A percentile compares a stretch with the other conserved stretches of the same genome.
Evolutionary conservation across 495 filamentous ascomycete genomes (phyloP).

Genomic region (Lophium mytilinum): DNA sequence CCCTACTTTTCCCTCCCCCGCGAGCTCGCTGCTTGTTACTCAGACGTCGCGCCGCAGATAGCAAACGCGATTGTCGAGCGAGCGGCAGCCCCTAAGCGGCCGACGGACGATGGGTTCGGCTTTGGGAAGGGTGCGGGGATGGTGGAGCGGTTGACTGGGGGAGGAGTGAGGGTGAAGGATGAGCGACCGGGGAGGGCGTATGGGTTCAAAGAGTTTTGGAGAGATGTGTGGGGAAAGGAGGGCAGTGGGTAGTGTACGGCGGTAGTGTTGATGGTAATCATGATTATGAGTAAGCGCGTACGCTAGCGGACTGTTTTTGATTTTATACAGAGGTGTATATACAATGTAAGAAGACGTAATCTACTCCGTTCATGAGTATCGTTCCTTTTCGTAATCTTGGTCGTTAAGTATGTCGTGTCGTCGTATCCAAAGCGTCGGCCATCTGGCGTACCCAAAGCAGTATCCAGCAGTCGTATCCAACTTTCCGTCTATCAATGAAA

Average conservation of each 20-base stretch:
- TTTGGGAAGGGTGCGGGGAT: conserved; percentile 35
- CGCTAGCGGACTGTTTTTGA: too few species aligned
- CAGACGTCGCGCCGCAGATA: conserved; percentile 72
- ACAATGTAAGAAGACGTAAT: too few species aligned
- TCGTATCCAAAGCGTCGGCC: too few species aligned
- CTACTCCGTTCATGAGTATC: too few species aligned
- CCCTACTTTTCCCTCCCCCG: conserved; percentile 81
- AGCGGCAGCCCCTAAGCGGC: conserved; percentile 43
- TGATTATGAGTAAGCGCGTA: too few species aligned
- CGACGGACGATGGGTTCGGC: conserved; percentile 19
- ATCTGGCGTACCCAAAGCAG: too few species aligned
- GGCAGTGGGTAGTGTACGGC: neutral
- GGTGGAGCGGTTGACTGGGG: conserved; percentile 47
- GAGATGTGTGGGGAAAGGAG: conserved; percentile 56
- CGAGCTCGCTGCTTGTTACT: conserved; percentile 72
- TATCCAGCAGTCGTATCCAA: too few species aligned
- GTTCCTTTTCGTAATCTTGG: too few species aligned
- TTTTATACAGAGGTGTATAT: too few species aligned
- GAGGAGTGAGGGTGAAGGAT: conserved; percentile 58
- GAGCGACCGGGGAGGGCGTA: conserved; percentile 59
- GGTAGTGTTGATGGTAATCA: too few species aligned
- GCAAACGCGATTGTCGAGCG: conserved; percentile 62
- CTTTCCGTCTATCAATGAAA: too few species aligned
- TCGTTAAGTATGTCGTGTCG: too few species aligned
- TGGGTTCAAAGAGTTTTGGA: conserved; percentile 82